These are phyloP conservation scores for Plantago ovata DNA, from an alignment of 257 asterid genomes.

Conservation along the genomic window DNA sequence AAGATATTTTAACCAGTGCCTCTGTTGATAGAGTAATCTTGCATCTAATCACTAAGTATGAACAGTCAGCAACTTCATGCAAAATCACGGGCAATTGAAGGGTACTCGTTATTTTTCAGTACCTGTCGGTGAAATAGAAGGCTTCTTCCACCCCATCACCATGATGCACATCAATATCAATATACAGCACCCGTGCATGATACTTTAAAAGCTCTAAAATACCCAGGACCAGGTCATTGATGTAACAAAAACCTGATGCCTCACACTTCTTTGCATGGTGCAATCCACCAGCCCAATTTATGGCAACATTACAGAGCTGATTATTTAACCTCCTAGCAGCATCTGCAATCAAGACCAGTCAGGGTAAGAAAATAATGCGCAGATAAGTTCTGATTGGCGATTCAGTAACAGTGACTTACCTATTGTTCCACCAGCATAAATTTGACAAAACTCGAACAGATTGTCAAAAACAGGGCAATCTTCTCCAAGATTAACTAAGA, in stretches of 20 bases:
- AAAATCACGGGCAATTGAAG: neutral
- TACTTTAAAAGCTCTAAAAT: slow-evolving; percentile 94
- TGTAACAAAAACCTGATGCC: slow-evolving; percentile 99
- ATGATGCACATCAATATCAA: slow-evolving; percentile 98
- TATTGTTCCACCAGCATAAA: slow-evolving; percentile 98
- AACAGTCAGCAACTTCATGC: slow-evolving; percentile 6
- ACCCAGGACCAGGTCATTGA: slow-evolving; percentile 92
- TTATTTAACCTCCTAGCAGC: slow-evolving; percentile 95
- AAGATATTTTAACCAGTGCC: neutral
- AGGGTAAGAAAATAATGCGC: slow-evolving; percentile 19
- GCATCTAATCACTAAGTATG: neutral
- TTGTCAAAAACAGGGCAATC: slow-evolving; percentile 97
- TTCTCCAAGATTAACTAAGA: slow-evolving; percentile 89
- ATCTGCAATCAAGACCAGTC: slow-evolving; percentile 45
- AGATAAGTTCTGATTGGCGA: slow-evolving; percentile 9
- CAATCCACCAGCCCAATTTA: slow-evolving; percentile 99
- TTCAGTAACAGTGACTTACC: slow-evolving; percentile 41
- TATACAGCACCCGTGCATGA: slow-evolving; percentile 91
- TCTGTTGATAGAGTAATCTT: neutral
- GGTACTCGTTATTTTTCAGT: slow-evolving; percentile 13
- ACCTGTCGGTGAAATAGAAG: slow-evolving; percentile 95
- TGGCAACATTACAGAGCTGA: slow-evolving; percentile 83
- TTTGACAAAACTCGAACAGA: slow-evolving; percentile 94
- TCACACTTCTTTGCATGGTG: slow-evolving; percentile 99
- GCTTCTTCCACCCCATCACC: slow-evolving; percentile 99